Conservation (phyloP, 2,329 filamentous ascomycete genomes). For the Cladophialophora psammophila region DNA sequence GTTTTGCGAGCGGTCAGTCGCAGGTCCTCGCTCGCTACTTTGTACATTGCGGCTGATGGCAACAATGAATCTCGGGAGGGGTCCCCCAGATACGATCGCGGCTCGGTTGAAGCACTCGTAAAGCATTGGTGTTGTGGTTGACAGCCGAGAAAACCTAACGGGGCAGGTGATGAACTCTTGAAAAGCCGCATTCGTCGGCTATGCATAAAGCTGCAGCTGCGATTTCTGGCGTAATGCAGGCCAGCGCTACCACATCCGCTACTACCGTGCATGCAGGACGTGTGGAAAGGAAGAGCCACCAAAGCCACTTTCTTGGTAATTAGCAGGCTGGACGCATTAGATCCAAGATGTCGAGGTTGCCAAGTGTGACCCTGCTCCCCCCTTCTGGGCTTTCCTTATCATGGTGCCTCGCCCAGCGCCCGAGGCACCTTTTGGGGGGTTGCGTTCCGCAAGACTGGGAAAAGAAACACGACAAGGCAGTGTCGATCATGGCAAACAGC, state of each 20-base stretch:
- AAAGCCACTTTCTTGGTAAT: background rate
- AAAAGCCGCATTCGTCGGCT: slow-evolving; percentile 16
- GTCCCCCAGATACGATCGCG: background rate
- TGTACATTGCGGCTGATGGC: background rate
- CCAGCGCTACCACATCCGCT: slow-evolving; percentile 3
- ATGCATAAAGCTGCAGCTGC: slow-evolving; percentile 17
- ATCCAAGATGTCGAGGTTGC: background rate
- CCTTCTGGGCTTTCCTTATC: background rate
- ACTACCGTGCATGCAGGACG: background rate
- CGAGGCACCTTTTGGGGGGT: background rate
- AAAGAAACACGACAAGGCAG: background rate
- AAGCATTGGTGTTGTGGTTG: slow-evolving; percentile 9
- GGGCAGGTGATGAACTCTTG: slow-evolving; percentile 6
- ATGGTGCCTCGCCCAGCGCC: no score
- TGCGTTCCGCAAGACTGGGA: background rate
- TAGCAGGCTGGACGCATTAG: background rate
- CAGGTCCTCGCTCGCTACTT: background rate
- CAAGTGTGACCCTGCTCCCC: background rate
- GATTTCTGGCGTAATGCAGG: slow-evolving; percentile 11
- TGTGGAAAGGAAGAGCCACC: background rate
- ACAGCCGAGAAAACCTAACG: background rate
- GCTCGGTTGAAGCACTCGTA: slow-evolving; percentile 3
- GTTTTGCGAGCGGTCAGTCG: background rate
- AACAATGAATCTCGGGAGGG: background rate
- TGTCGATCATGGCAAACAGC: background rate